A percentile compares a stretch with the other conserved stretches of the same genome.
Evolutionary conservation across 2,329 filamentous ascomycete genomes (phyloP).

Genomic region (Xylaria digitata): DNA sequence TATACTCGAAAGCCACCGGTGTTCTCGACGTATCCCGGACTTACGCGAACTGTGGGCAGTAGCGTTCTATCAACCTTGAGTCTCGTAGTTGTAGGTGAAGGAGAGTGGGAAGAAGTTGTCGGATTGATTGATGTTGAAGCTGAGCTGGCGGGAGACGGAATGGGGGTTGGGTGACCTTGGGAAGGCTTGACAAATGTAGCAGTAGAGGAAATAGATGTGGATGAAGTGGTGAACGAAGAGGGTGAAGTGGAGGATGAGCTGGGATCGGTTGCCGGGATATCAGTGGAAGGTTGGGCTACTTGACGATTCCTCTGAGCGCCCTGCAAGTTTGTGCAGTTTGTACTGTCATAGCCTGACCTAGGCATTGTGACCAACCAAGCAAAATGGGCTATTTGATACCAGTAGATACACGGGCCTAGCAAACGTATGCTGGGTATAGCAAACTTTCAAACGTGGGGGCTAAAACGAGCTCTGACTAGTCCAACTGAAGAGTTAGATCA

Average conservation of each 20-base stretch:
- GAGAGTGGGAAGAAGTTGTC: background rate
- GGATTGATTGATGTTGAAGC: background rate
- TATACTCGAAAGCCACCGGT: slow-evolving; percentile 8
- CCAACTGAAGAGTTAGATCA: background rate
- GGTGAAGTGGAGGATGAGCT: background rate
- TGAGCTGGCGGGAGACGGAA: background rate
- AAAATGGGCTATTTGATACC: background rate
- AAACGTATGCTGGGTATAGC: background rate
- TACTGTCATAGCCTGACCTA: slow-evolving; percentile 9
- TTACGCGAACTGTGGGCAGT: slow-evolving; percentile 7
- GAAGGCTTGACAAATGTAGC: background rate
- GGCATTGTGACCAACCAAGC: background rate
- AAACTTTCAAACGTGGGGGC: slow-evolving; percentile 1
- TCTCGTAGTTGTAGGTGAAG: background rate
- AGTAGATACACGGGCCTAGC: background rate
- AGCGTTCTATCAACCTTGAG: background rate
- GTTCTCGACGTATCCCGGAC: slow-evolving; percentile 19
- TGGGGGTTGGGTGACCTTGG: background rate
- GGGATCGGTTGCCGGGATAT: background rate
- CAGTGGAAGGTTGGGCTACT: background rate
- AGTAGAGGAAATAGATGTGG: background rate
- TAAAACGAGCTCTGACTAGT: background rate
- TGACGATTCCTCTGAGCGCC: background rate
- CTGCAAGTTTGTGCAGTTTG: background rate
- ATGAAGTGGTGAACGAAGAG: background rate